A percentile compares a stretch with the other conserved stretches of the same genome.
phyloP scores from a whole-genome alignment of 2,329 filamentous ascomycete species.

The Fusarium temperatum region DNA sequence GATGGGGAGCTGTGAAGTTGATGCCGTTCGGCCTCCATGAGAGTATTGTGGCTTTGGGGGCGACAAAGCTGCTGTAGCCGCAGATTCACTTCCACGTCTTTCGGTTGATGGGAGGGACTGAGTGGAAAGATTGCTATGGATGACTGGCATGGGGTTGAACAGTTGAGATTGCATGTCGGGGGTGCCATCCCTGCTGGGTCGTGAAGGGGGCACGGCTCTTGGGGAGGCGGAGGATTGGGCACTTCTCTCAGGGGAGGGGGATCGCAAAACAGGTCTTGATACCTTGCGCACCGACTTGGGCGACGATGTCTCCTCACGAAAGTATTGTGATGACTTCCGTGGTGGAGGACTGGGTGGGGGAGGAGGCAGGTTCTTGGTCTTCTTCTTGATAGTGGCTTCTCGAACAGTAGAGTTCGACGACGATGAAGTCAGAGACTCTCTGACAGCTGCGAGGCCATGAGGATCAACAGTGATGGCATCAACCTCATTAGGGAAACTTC shows the following conservation, averaged over 20 bases:
- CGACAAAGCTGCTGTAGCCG: slow-evolving; percentile 44
- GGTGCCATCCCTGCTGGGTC: slow-evolving; percentile 76
- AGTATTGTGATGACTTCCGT: slow-evolving; percentile 69
- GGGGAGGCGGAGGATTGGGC: slow-evolving; percentile 40
- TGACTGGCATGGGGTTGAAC: slow-evolving; percentile 61
- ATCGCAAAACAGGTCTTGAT: slow-evolving; percentile 43
- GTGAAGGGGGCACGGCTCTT: slow-evolving; percentile 58
- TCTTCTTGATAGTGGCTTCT: slow-evolving; percentile 56
- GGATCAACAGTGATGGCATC: slow-evolving; percentile 58
- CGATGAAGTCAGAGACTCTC: slow-evolving; percentile 76
- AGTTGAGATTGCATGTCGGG: slow-evolving; percentile 68
- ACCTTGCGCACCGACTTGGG: slow-evolving; percentile 49
- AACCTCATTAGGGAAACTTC: slow-evolving; percentile 62
- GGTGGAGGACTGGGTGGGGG: slow-evolving; percentile 69
- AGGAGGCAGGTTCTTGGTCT: slow-evolving; percentile 55
- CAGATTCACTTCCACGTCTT: slow-evolving; percentile 55
- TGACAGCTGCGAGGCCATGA: slow-evolving; percentile 70
- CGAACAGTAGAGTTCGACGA: slow-evolving; percentile 76
- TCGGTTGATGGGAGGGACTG: slow-evolving; percentile 55
- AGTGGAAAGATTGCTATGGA: slow-evolving; percentile 69
- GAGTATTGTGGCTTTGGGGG: slow-evolving; percentile 49
- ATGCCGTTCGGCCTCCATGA: slow-evolving; percentile 42
- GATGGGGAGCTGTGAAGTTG: slow-evolving; percentile 45
- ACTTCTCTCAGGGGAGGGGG: slow-evolving; percentile 47
- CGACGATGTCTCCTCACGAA: slow-evolving; percentile 52